Evolutionary conservation across 768 basidiomycete genomes (phyloP), one percentile per base, ranked within the genome.

Genomic region (Tephrocybe sp.): DNA sequence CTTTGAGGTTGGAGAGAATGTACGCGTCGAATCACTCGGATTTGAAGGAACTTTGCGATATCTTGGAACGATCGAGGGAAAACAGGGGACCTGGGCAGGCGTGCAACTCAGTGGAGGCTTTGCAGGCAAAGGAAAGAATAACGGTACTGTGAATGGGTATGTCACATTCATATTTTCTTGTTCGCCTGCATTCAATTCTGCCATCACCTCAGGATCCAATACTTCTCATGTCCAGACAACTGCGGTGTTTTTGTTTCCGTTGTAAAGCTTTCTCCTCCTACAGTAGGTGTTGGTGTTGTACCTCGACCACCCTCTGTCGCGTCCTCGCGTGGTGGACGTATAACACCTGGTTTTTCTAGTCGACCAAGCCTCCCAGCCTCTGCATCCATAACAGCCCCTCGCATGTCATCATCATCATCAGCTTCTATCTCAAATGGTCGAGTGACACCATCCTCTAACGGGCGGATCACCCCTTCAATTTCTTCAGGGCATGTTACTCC

Each of bases 171-270:
- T 31, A 1, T 5, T 13, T 33, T 38, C n/a, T 5, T 33, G 30
- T 77, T 17, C 19, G 47, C 47, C 40, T 55, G 41, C 20, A 35
- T 47, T 26, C 26, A 45, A 46, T 45, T 17, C 23, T 44, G 5
- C 38, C 46, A 44, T 45, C 34, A 36, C 14, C 39, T 49, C 54
- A 95, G 93, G 36, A 79, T 80, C 40, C 82, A 77, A 60, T 98
- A 99, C 66, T 99, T 99, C 59, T 59, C 72, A 1, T 98, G 95
- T 66, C 82, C 91, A 14, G 82, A 84, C 0, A 79, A 82, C 39
- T 95, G 92, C 54, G 96, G 96, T 22, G 91, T 99, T 34, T 99
- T 98, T 64, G 87, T 96, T 17, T 83, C 89, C 5, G 74, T 83
- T 1, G 71, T 80, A 31, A 97, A 97, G 65, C 80, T 99, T 16